These are phyloP conservation scores for Cryphonectria parasitica DNA, from an alignment of 2,329 filamentous ascomycete genomes.

Conservation along the genomic window DNA sequence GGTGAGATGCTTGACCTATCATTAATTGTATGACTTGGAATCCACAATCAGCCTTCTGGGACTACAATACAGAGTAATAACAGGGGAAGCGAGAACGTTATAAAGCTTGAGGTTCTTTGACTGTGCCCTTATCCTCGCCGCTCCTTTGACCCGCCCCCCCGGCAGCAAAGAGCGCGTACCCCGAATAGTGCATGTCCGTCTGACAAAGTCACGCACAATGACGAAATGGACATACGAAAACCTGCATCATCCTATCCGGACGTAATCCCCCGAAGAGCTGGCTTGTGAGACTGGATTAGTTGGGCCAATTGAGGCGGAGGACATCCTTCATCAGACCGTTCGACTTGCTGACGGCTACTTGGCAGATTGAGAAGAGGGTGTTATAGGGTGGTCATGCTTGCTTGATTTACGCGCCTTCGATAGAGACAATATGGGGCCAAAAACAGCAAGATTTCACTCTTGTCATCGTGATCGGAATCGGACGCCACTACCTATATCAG, in stretches of 20 bases:
- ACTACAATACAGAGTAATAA: too few relatives aligned
- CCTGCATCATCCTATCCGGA: neutral
- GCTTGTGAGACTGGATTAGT: neutral
- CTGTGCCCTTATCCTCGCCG: neutral
- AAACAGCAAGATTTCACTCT: neutral
- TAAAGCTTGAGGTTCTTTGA: neutral
- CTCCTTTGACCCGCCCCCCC: neutral
- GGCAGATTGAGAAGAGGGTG: neutral
- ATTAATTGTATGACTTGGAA: neutral
- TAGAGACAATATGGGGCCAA: neutral
- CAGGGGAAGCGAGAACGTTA: neutral
- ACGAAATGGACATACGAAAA: neutral
- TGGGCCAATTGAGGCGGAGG: neutral
- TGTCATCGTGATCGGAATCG: neutral
- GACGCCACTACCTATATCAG: neutral
- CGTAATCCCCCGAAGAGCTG: neutral
- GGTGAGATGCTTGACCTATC: neutral
- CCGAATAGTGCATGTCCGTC: slow-evolving; percentile 1
- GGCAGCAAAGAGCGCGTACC: neutral
- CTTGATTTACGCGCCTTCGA: neutral
- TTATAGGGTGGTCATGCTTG: neutral
- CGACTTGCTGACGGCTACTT: neutral
- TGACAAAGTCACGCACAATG: slow-evolving; percentile 1
- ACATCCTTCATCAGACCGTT: neutral
- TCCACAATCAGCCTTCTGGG: neutral